Conservation (phyloP, 2,329 filamentous ascomycete genomes). For the Chrysoporthe austroafricana region DNA sequence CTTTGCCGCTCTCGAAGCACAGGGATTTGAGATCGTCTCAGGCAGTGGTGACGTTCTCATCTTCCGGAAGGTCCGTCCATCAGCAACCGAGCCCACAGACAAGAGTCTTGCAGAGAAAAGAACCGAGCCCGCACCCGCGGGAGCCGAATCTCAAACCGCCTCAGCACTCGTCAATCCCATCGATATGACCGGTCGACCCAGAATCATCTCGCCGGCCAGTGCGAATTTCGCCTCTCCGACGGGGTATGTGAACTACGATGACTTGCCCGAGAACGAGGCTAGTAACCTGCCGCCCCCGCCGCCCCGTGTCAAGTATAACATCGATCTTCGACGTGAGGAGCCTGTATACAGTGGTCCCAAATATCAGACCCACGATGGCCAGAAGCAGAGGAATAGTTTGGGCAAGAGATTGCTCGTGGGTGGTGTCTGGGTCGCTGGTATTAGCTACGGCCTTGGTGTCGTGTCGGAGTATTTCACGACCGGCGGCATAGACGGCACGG, state of each 20-base stretch:
- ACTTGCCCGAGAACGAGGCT: slow-evolving; percentile 38
- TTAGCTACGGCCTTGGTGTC: slow-evolving; percentile 62
- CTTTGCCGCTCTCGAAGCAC: slow-evolving; percentile 59
- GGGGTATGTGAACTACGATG: slow-evolving; percentile 66
- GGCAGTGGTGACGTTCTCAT: slow-evolving; percentile 67
- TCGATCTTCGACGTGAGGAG: slow-evolving; percentile 51
- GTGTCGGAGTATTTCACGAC: slow-evolving; percentile 61
- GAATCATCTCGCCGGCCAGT: slow-evolving; percentile 45
- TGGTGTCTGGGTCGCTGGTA: slow-evolving; percentile 57
- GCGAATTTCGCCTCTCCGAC: slow-evolving; percentile 67
- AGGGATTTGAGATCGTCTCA: slow-evolving; percentile 70
- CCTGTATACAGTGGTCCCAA: slow-evolving; percentile 49
- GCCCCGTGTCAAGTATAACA: slow-evolving; percentile 46
- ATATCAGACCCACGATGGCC: slow-evolving; percentile 25
- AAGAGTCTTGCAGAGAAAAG: slow-evolving; percentile 28
- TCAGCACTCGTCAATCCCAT: slow-evolving; percentile 58
- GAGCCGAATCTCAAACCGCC: slow-evolving; percentile 8
- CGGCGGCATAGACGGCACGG: slow-evolving; percentile 48
- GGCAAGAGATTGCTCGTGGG: slow-evolving; percentile 56
- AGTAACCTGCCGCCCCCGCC: slow-evolving; percentile 37
- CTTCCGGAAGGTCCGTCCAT: slow-evolving; percentile 61
- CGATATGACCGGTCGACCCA: slow-evolving; percentile 53
- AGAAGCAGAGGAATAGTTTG: slow-evolving; percentile 41
- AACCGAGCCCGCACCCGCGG: background rate
- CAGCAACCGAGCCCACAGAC: slow-evolving; percentile 1